Percentiles rank a stretch among this genome's conserved stretches.
Conservation (phyloP, 192 early-diverging fungal genomes). For the Gigaspora rosea region DNA sequence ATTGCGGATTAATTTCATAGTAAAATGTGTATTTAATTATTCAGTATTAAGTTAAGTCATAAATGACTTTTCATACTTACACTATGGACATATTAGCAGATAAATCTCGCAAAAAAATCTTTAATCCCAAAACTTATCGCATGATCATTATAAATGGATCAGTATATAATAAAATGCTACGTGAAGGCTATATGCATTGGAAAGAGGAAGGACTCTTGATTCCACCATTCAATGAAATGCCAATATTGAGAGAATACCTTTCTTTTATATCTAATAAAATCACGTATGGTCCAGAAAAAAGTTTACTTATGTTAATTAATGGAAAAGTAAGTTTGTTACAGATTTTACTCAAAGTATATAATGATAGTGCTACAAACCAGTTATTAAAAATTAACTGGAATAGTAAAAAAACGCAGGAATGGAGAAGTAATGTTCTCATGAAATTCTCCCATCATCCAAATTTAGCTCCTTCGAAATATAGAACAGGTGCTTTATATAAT, state of each 20-base stretch:
- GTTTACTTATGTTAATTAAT: slow-evolving; percentile 12
- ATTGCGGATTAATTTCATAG: background rate
- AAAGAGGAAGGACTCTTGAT: slow-evolving; percentile 19
- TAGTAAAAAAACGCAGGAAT: no score
- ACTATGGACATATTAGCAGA: no score
- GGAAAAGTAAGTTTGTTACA: slow-evolving; percentile 16
- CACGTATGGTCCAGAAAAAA: background rate
- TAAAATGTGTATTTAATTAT: no score
- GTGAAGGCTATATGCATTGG: slow-evolving; percentile 22
- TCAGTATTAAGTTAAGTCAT: no score
- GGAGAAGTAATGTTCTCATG: no score
- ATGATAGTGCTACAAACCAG: no score
- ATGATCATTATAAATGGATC: slow-evolving; percentile 16
- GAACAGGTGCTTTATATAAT: background rate
- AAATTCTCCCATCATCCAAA: background rate
- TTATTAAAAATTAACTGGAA: no score
- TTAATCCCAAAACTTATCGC: no score
- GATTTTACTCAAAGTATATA: background rate
- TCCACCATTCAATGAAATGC: background rate
- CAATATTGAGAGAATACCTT: background rate
- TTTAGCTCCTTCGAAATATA: background rate
- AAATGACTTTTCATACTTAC: no score
- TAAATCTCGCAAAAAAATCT: no score
- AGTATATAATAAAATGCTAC: slow-evolving; percentile 18
- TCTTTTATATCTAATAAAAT: slow-evolving; percentile 1